Evolutionary conservation across 2,329 filamentous ascomycete genomes (phyloP).

Genomic region (Balansia obtecta): DNA sequence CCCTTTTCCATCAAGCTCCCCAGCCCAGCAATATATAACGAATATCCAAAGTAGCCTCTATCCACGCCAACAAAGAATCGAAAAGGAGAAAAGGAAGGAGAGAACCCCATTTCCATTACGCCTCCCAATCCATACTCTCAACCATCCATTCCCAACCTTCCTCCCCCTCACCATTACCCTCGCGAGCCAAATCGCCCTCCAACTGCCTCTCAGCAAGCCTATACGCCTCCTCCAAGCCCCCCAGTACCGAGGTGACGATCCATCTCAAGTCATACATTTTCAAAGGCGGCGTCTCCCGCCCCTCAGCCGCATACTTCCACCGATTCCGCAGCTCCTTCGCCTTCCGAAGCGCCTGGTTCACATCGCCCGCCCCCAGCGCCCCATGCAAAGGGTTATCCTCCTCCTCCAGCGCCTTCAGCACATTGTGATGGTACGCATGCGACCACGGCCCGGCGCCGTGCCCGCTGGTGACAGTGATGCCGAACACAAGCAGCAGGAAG

Average conservation of each 20-base stretch:
- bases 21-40: no score
- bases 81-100: no score
- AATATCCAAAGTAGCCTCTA: no score
- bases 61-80: no score
- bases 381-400: constrained; percentile 41
- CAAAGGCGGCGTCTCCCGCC: constrained; percentile 27
- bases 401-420: constrained; percentile 49
- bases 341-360: constrained; percentile 44
- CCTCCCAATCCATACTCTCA: constrained; percentile 27
- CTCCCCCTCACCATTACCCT: constrained; percentile 16
- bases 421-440: constrained; percentile 58
- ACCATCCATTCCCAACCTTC: constrained; percentile 28
- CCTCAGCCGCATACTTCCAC: constrained; percentile 56
- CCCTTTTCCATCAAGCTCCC: no score
- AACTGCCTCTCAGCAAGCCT: constrained; percentile 33
- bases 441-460: constrained; percentile 2
- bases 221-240: constrained; percentile 47
- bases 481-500: constrained; percentile 52
- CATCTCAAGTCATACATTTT: constrained; percentile 48
- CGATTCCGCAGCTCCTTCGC: constrained; percentile 61
- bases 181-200: constrained; percentile 31
- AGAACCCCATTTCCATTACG: constrained; percentile 4
- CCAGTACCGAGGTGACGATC: constrained; percentile 45
- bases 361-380: constrained; percentile 41
- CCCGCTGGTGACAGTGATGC: constrained; percentile 33